A percentile compares a stretch with the other conserved stretches of the same genome.
These are phyloP conservation scores for Fusarium sp. DNA, from an alignment of 2,329 filamentous ascomycete genomes.

Conservation along the genomic window DNA sequence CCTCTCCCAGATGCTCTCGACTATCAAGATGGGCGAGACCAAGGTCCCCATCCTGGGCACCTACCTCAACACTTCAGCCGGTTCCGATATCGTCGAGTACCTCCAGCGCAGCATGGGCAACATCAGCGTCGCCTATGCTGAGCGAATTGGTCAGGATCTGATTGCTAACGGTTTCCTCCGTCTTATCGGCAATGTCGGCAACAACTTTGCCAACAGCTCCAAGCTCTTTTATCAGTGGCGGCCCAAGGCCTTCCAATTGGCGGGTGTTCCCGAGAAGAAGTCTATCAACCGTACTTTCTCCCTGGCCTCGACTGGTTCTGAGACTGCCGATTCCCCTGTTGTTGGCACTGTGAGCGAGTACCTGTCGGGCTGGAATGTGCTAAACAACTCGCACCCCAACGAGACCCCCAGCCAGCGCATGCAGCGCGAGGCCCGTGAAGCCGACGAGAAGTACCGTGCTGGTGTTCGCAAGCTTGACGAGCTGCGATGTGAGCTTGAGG, in stretches of 20 bases:
- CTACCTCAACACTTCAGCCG: slow-evolving; percentile 92
- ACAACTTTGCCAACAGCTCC: slow-evolving; percentile 95
- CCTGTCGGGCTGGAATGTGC: slow-evolving; percentile 89
- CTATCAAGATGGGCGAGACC: slow-evolving; percentile 86
- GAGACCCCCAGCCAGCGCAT: slow-evolving; percentile 90
- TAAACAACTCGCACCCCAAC: slow-evolving; percentile 86
- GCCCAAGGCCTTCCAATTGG: slow-evolving; percentile 87
- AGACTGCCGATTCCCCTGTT: slow-evolving; percentile 76
- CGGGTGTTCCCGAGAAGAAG: slow-evolving; percentile 92
- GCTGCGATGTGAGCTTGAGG: slow-evolving; percentile 93
- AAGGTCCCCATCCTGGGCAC: slow-evolving; percentile 97
- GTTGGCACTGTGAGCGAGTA: slow-evolving; percentile 90
- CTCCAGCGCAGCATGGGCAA: slow-evolving; percentile 89
- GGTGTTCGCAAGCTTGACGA: slow-evolving; percentile 88
- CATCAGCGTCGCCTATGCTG: slow-evolving; percentile 88
- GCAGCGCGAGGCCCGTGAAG: slow-evolving; percentile 87
- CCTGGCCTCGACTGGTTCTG: slow-evolving; percentile 69
- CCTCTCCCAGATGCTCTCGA: slow-evolving; percentile 85
- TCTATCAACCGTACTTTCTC: slow-evolving; percentile 80
- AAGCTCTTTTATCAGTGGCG: slow-evolving; percentile 99
- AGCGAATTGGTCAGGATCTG: slow-evolving; percentile 94
- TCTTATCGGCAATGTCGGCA: slow-evolving; percentile 93
- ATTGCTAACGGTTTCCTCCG: slow-evolving; percentile 87
- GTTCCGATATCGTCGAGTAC: slow-evolving; percentile 95
- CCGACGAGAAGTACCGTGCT: slow-evolving; percentile 93